phyloP scores from a whole-genome alignment of 129 eudicot genomes.

The Erigeron canadensis region DNA sequence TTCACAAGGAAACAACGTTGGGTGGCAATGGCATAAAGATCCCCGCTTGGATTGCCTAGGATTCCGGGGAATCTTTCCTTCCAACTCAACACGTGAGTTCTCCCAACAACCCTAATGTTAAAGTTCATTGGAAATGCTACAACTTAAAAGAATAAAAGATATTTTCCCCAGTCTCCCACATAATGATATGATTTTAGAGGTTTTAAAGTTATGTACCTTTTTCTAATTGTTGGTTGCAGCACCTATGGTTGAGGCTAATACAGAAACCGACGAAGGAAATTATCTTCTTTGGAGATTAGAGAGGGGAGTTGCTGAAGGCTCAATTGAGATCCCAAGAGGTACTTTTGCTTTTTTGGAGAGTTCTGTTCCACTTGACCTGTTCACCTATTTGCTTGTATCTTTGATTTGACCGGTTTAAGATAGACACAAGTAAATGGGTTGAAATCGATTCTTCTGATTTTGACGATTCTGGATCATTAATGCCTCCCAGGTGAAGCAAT shows the following conservation, averaged over 20 bases:
- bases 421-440: slow-evolving; percentile 54
- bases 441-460: slow-evolving; percentile 39
- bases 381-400: not conserved
- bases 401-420: slow-evolving; percentile 24
- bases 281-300: slow-evolving; percentile 83
- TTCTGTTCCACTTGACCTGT: slow-evolving; percentile 59
- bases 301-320: slow-evolving; percentile 96
- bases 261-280: slow-evolving; percentile 68
- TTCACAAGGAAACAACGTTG: slow-evolving; percentile 50
- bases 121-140: not conserved
- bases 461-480: not conserved
- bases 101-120: not conserved
- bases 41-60: slow-evolving; percentile 81
- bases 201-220: not conserved
- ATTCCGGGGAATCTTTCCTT: slow-evolving; percentile 75
- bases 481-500: slow-evolving; percentile 92
- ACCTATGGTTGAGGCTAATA: slow-evolving; percentile 83
- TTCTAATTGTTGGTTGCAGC: slow-evolving; percentile 45
- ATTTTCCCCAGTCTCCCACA: not conserved
- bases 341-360: not conserved
- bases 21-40: slow-evolving; percentile 82
- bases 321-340: slow-evolving; percentile 94
- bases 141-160: not conserved
- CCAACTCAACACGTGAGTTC: slow-evolving; percentile 56
- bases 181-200: not conserved